Evolutionary conservation across 2,329 filamentous ascomycete genomes (phyloP).

Genomic region (Aspergillus sp.): DNA sequence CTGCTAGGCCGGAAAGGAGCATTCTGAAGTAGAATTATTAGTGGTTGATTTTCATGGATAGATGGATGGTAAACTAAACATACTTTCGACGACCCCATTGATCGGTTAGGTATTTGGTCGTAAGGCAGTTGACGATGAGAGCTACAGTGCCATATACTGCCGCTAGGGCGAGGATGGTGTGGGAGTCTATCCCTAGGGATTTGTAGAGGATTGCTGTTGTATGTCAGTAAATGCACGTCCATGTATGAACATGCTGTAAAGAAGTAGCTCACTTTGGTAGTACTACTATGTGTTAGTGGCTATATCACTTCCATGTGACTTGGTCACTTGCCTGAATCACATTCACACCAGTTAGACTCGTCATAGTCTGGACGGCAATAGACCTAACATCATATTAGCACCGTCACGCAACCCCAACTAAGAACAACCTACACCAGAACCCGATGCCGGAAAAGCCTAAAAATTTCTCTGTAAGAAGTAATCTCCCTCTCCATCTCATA

Average conservation of each 20-base stretch:
- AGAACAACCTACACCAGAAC: constrained; percentile 40
- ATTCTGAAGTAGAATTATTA: constrained; percentile 34
- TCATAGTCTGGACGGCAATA: constrained; percentile 54
- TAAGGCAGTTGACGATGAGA: constrained; percentile 46
- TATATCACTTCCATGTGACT: not conserved
- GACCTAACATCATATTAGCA: constrained; percentile 26
- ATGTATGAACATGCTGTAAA: too few relatives aligned
- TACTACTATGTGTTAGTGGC: constrained; percentile 15
- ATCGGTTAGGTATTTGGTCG: constrained; percentile 49
- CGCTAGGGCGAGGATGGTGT: constrained; percentile 48
- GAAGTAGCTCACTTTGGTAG: constrained; percentile 20
- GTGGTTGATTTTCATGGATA: not conserved
- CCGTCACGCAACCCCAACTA: not conserved
- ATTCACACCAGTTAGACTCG: constrained; percentile 51
- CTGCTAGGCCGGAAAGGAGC: constrained; percentile 48
- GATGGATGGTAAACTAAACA: constrained; percentile 1
- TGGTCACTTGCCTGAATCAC: constrained; percentile 43
- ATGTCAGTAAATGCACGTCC: constrained; percentile 24
- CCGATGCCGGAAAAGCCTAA: constrained; percentile 45
- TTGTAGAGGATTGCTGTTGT: constrained; percentile 47
- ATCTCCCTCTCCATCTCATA: constrained; percentile 54
- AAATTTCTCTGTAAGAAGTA: constrained; percentile 47
- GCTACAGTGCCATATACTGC: constrained; percentile 50
- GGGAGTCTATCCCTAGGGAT: constrained; percentile 45
- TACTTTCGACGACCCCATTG: constrained; percentile 54